Base-by-base conservation (phyloP, 1,284 basidiomycete species). In the Marasmius tenuissimus region DNA sequence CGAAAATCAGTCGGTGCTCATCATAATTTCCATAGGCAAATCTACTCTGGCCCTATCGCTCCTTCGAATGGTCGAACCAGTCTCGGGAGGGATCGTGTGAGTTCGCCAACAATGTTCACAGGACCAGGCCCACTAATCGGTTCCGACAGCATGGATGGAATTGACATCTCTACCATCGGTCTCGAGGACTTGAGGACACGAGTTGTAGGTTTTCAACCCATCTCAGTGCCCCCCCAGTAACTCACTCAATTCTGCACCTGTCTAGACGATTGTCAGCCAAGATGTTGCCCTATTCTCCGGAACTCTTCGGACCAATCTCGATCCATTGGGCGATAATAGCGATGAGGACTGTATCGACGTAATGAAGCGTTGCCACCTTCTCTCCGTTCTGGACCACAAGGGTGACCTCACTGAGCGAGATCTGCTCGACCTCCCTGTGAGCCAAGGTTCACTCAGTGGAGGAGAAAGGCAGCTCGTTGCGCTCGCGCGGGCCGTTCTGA, bases 221-320 rank as follows among this genome's bases (percentile, higher is more conserved):
- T 42, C 56, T 34, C 45, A 37, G 45, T 33, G 20, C 53, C 16
- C 40, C 47, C 51, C 37, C 20, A 60, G 39, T 54, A 8, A 61
- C 58, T 63, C 7, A 61, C 37, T 51, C 8, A 51, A 27, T 2
- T 4, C 20, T 12, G n/a, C 54, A 57, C 51, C 12, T 53, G 33
- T 4, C 1, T 57, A 89, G 87, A 92, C 91, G 0, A 89, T 93
- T 63, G 88, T 93, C 64, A 91, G 89, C 59, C 91, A 93, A 75
- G 91, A 95, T 64, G 90, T 93, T 1, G 88, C 93, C 0, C 77
- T 95, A 3, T 96, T 96, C 75, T 85, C 85, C n/a, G 94, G 94
- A 0, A 94, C 92, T 0, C 83, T 97, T 34, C 80, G 89, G 39
- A 89, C 88, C 68, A 93, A 93, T 69, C 74, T 94, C 12, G 92